phyloP scores from a whole-genome alignment of 192 early-diverging fungal species.

The Jimgerdemannia lactiflua region DNA sequence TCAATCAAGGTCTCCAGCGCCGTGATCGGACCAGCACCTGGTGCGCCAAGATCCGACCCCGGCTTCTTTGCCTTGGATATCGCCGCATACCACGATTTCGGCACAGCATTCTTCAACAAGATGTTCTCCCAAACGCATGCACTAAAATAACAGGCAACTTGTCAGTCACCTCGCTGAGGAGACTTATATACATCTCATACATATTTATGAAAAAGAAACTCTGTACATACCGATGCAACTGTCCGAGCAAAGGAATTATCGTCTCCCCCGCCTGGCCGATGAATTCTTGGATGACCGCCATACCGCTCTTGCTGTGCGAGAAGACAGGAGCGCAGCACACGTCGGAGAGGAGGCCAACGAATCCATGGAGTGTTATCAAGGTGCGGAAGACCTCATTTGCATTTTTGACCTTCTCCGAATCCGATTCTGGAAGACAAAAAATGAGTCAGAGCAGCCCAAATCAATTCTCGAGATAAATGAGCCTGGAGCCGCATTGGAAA shows the following conservation, averaged over 20 bases:
- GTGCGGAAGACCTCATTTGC: constrained; percentile 53
- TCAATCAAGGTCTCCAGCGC: constrained; percentile 13
- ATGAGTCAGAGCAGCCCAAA: background rate
- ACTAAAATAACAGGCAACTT: constrained; percentile 23
- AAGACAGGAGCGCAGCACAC: constrained; percentile 64
- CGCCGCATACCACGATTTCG: constrained; percentile 65
- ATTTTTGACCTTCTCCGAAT: constrained; percentile 27
- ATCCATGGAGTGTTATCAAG: constrained; percentile 58
- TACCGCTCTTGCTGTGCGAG: constrained; percentile 61
- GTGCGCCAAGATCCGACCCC: background rate
- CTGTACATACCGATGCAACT: constrained; percentile 62
- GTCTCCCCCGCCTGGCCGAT: constrained; percentile 42
- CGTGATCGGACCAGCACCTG: background rate
- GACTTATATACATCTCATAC: background rate
- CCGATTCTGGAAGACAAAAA: constrained; percentile 28
- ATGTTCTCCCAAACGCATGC: constrained; percentile 63
- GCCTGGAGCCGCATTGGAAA: constrained; percentile 17
- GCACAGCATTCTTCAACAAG: constrained; percentile 53
- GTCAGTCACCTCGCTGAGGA: background rate
- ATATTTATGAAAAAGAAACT: constrained; percentile 2
- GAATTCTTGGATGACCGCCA: constrained; percentile 60
- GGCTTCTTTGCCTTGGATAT: constrained; percentile 35
- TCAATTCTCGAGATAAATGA: background rate
- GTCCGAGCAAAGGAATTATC: constrained; percentile 49
- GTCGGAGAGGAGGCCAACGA: constrained; percentile 64